These are phyloP conservation scores for Durio zibethinus DNA, from an alignment of 345 rosid species.

Conservation along the genomic window DNA sequence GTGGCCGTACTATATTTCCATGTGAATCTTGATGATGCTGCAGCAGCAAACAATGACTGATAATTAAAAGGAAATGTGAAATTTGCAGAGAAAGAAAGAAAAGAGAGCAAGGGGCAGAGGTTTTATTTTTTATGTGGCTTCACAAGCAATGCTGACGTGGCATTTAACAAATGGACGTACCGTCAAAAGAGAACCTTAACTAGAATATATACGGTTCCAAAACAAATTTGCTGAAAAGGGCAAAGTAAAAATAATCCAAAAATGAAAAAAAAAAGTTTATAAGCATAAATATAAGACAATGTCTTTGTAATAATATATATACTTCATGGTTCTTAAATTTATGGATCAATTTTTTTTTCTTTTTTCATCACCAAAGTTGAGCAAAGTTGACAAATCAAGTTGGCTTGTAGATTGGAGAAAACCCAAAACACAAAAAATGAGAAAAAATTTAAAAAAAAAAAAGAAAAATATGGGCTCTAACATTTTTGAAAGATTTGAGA, in stretches of 20 bases:
- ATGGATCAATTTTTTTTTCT: neutral
- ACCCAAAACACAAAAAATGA: neutral
- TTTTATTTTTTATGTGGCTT: neutral
- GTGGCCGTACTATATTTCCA: constrained; percentile 21
- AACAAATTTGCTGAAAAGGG: neutral
- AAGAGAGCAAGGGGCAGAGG: neutral
- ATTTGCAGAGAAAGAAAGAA: neutral
- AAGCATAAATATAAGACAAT: neutral
- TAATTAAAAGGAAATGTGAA: neutral
- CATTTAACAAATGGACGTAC: constrained; percentile 1
- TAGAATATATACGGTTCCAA: neutral
- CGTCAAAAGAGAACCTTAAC: constrained; percentile 11
- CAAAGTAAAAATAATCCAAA: neutral
- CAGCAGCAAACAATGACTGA: constrained; percentile 58
- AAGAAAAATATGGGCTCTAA: neutral
- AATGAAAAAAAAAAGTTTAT: neutral
- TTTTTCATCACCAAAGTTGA: neutral
- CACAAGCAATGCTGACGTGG: constrained; percentile 8
- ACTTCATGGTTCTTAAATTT: neutral
- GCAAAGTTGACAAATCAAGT: neutral
- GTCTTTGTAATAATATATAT: neutral
- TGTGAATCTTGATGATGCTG: constrained; percentile 76
- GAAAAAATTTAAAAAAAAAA: neutral
- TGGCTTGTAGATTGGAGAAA: neutral
- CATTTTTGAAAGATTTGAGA: neutral